Evolutionary conservation across 257 asterid genomes (phyloP).

Genomic region (Cinchona pubescens): DNA sequence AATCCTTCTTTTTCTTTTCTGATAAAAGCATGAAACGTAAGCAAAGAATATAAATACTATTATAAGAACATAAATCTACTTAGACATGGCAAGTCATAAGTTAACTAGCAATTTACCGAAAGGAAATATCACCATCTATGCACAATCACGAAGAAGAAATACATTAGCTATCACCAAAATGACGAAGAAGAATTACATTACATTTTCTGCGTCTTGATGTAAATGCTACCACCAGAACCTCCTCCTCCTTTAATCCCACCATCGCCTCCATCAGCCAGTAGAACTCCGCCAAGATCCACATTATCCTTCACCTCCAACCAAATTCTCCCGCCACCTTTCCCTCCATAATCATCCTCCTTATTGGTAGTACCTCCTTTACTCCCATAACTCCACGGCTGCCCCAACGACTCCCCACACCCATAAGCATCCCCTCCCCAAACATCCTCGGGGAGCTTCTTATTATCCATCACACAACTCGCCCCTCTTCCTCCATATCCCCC

Average conservation of each 20-base stretch:
- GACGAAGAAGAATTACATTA: conserved; percentile 36
- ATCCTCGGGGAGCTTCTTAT: conserved; percentile 66
- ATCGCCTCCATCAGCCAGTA: conserved; percentile 84
- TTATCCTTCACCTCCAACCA: conserved; percentile 47
- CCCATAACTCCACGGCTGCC: conserved; percentile 59
- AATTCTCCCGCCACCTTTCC: conserved; percentile 84
- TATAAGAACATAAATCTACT: background rate
- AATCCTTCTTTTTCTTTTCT: background rate
- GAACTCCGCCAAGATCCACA: conserved; percentile 42
- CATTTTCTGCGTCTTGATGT: conserved; percentile 65
- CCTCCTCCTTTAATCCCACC: conserved; percentile 89
- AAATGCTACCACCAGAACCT: conserved; percentile 89
- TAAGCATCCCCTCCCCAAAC: conserved; percentile 87
- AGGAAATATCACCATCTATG: background rate
- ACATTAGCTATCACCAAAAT: background rate
- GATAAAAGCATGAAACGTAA: background rate
- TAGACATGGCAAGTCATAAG: background rate
- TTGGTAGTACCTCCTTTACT: conserved; percentile 81
- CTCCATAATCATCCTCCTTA: conserved; percentile 66
- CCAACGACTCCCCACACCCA: conserved; percentile 71
- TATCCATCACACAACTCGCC: conserved; percentile 76
- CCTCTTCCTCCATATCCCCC: conserved; percentile 94
- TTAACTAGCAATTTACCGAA: background rate
- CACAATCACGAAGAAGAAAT: background rate
- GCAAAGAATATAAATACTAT: background rate